A percentile compares a stretch with the other conserved stretches of the same genome.
Evolutionary conservation across 2,329 filamentous ascomycete species (phyloP).

Genomic region (Arthrobotrys sinensis): DNA sequence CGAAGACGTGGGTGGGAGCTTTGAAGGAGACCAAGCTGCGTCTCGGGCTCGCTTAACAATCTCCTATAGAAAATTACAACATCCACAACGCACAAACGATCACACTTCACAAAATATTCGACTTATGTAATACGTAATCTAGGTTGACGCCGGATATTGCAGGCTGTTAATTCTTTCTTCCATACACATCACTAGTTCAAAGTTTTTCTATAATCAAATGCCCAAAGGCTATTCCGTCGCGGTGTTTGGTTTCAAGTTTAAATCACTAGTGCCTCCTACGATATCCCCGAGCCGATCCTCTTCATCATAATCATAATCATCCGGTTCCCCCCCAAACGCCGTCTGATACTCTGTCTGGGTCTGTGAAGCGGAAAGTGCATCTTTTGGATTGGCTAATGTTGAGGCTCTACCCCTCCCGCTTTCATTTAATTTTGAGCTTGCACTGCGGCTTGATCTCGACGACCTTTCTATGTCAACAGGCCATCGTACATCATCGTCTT

Average conservation of each 20-base stretch:
- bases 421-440: slow-evolving; percentile 1
- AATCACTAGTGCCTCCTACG: not conserved
- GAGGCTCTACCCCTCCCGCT: not conserved
- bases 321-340: not conserved
- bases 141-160: no score
- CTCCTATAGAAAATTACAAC: slow-evolving; percentile 37
- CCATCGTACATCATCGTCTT: not conserved
- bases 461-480: slow-evolving; percentile 3
- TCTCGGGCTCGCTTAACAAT: slow-evolving; percentile 57
- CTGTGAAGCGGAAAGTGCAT: not conserved
- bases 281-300: slow-evolving; percentile 45
- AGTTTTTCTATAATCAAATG: no score
- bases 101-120: no score
- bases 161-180: no score
- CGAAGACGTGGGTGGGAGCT: slow-evolving; percentile 56
- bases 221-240: no score
- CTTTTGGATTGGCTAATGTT: not conserved
- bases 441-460: slow-evolving; percentile 1
- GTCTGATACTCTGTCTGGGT: slow-evolving; percentile 30
- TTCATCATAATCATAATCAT: slow-evolving; percentile 20
- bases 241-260: no score
- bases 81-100: slow-evolving; percentile 17
- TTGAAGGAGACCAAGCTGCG: slow-evolving; percentile 51
- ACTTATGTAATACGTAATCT: no score
- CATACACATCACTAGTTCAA: no score